Base-by-base conservation (phyloP, 2,329 filamentous ascomycete genomes). In the Xylariaceae sp. region DNA sequence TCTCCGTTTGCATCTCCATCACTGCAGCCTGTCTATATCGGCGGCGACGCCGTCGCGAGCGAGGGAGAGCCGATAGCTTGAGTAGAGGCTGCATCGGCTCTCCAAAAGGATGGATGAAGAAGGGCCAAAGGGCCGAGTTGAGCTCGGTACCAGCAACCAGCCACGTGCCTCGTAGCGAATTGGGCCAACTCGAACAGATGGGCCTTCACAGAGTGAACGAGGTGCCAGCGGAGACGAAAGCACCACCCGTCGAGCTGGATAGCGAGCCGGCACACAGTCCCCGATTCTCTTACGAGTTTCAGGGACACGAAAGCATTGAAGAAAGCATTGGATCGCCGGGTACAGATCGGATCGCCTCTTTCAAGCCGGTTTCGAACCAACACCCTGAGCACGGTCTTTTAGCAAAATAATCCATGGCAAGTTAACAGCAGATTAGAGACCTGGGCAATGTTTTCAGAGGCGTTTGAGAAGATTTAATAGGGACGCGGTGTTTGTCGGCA, bases 401-500 rank as follows among this genome's bases (percentile, higher is more conserved):
- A 48, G 45, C 17, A 3, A 32, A n/a, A 36, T 2, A n/a, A 23
- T 28, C 18, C 5, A n/a, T 23, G 21, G 30, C 12, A 8, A 14
- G 34, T 5, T 13, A n/a, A 17, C 4, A 12, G 13, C 13, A 23
- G 27, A 35, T 17, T 28, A 16, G 18, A 31, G 27, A 31, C 24
- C 6, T 9, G 26, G 6, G 5, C 23, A 9, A n/a, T 2, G 5
- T 15, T 33, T 59, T 78, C 76, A 78, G 73, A 78, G 60, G 68
- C 56, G 58, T 72, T 24, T 76, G 78, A 82, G 78, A 81, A 82
- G 78, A 81, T 81, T 46, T 66, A 62, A 48, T 62, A n/a, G n/a
- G n/a, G n/a, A 67, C 67, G 76, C 78, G 79, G 78, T 76, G 71
- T 64, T 74, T 74, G 62, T 75, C 78, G 72, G 64, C 76, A 80